Base-by-base conservation (phyloP, 2,329 filamentous ascomycete species). In the Fonsecaea monophora region DNA sequence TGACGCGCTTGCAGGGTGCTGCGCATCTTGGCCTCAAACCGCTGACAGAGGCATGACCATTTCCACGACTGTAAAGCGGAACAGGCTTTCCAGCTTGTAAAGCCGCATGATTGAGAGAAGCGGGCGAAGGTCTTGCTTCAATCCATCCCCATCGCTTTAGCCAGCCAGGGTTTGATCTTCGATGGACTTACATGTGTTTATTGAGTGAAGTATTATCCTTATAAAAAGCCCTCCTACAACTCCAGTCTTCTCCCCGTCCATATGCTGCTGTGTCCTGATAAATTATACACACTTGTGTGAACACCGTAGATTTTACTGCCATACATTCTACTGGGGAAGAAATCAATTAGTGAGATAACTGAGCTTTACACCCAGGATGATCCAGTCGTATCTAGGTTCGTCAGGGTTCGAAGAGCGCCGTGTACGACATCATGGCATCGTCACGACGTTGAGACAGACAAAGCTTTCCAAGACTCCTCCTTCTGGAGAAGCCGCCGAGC, bases 11-110 rank as follows among this genome's bases (percentile, higher is more conserved):
- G 50, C 37, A 56, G 2, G 35, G 35, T 10, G 15, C 18, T 10
- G 60, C 32, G n/a, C 21, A 35, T 55, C 60, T 48, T 62, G 60
- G 60, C 60, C 53, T 56, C 60, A 45, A 21, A 2, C n/a, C 13
- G 60, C 60, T 62, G 60, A 62, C 60, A 62, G 48, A 62, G 18
- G 25, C n/a, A 21, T 48, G 53, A 61, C 59, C 53, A 34, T 37
- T 61, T 61, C 53, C 13, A 34, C 18, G 10, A 38, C 48, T 38
- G 45, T 5, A 30, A 3, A n/a, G 35, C 59, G 59, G 59, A 54
- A 53, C 21, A 50, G 30, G 13, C 45, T 61, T 25, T 61, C 48
- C 45, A 15, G 53, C 18, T 13, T 34, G 30, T 35, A 37, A 32
- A 34, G 18, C n/a, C 12, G 34, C 10, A 21, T 40, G 34, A 45